Percentiles rank a stretch among this genome's conserved stretches.
Evolutionary conservation across 768 basidiomycete species (phyloP).

Genomic region (Russula sp.): DNA sequence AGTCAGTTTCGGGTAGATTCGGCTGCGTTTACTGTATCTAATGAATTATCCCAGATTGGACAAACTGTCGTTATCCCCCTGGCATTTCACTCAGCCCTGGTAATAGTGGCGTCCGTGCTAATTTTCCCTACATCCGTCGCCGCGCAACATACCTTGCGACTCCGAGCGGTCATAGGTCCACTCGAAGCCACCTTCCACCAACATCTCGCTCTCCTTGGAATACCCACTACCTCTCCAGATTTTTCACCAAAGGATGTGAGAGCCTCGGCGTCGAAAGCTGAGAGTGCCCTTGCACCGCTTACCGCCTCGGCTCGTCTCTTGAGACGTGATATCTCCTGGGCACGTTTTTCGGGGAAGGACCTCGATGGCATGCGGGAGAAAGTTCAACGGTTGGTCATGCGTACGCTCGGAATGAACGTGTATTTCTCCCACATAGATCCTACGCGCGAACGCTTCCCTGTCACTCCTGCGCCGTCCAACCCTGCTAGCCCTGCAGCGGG

Average conservation of each 20-base stretch:
- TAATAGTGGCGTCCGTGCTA: constrained; percentile 43
- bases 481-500: constrained; percentile 8
- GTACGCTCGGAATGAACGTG: constrained; percentile 53
- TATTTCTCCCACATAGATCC: constrained; percentile 64
- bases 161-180: constrained; percentile 43
- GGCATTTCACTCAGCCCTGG: constrained; percentile 48
- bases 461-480: constrained; percentile 13
- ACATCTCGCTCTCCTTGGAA: constrained; percentile 38
- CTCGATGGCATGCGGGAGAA: constrained; percentile 44
- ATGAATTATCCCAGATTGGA: constrained; percentile 36
- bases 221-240: constrained; percentile 34
- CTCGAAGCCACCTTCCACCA: constrained; percentile 38
- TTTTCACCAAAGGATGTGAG: constrained; percentile 35
- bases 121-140: constrained; percentile 63
- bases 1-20: constrained; percentile 25
- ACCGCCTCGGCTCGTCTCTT: constrained; percentile 47
- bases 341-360: constrained; percentile 52
- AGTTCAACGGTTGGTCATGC: constrained; percentile 43
- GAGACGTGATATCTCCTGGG: constrained; percentile 50
- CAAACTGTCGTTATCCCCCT: constrained; percentile 48
- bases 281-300: constrained; percentile 45
- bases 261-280: constrained; percentile 34
- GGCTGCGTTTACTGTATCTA: neutral
- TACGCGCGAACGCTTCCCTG: constrained; percentile 44
- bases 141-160: constrained; percentile 44